These are phyloP conservation scores for Trifolium fragiferum DNA, from an alignment of 306 rosid species.

Conservation along the genomic window DNA sequence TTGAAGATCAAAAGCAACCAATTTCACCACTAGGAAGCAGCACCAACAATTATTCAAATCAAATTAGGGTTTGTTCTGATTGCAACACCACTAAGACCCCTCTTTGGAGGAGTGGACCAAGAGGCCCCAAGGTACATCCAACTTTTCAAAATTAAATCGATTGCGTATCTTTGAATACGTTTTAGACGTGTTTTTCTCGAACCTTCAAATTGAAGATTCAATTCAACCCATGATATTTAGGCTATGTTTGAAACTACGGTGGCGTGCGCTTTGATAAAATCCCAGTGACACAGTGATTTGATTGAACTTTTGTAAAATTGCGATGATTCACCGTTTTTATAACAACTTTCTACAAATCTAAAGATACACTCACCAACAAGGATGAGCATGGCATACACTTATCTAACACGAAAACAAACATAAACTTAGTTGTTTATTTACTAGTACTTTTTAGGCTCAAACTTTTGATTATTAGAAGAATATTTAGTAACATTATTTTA, in stretches of 20 bases:
- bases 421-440: neutral
- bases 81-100: slow-evolving; percentile 97
- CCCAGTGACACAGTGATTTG: neutral
- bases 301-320: neutral
- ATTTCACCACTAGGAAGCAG: slow-evolving; percentile 46
- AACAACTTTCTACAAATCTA: no score
- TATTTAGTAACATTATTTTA: neutral
- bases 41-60: slow-evolving; percentile 49
- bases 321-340: no score
- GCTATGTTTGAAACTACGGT: no score
- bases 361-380: no score
- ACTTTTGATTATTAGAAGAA: neutral
- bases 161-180: no score
- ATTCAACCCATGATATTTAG: neutral
- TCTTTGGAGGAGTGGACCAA: slow-evolving; percentile 98
- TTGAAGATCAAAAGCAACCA: slow-evolving; percentile 53
- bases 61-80: slow-evolving; percentile 85
- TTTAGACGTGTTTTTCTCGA: no score
- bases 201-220: neutral
- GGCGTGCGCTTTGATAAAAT: no score
- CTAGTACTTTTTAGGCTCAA: neutral
- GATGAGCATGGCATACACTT: no score
- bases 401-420: no score
- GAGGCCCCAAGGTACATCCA: slow-evolving; percentile 81
- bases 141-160: neutral